Base-by-base conservation (phyloP, 2,329 filamentous ascomycete genomes). In the Ceratocystis cacaofunesta region DNA sequence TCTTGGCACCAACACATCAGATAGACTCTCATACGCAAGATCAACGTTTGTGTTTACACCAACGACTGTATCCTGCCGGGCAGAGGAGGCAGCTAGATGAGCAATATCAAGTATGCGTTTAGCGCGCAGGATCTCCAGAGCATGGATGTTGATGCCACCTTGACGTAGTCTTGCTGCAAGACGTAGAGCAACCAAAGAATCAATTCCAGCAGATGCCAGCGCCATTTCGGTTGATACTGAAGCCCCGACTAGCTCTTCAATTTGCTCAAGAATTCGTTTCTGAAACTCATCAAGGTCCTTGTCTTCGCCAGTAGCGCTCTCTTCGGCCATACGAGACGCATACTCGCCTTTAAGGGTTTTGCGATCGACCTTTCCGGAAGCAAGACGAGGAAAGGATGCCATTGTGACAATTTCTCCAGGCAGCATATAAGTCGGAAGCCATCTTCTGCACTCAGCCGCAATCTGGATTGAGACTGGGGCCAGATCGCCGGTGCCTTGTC, bases 381-480 rank as follows among this genome's bases (percentile, higher is more conserved):
- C 79, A 22, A 96, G 76, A 63, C 86, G 84, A 0, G 90, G 90
- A 65, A 96, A 85, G 7, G 80, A 77, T 0, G 78, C 69, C 68
- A 88, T 75, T 1, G 88, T 71, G 0, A 90, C 73, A 28, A 95
- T 76, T 68, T 95, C 87, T 3, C 82, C 81, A 0, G 92, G 92
- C 1, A 95, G 76, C 92, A 96, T 96, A 72, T 86, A 94, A 3
- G 79, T 78, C 0, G 91, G 90, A 1, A 96, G 78, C 89, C 90
- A 95, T 62, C 80, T 78, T 62, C 79, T 80, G 74, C 90, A 95
- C 3, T 78, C 81, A 17, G 78, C 72, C 41, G 82, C 71, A 10
- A 95, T 76, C 69, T 1, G 66, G 10, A 2, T 8, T n/a, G 55
- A 58, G 19, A n/a, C 28, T 19, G 30, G 15, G 28, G 7, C 28